These are phyloP conservation scores for Ophiobolus disseminans DNA, from an alignment of 2,329 filamentous ascomycete species.

Conservation along the genomic window DNA sequence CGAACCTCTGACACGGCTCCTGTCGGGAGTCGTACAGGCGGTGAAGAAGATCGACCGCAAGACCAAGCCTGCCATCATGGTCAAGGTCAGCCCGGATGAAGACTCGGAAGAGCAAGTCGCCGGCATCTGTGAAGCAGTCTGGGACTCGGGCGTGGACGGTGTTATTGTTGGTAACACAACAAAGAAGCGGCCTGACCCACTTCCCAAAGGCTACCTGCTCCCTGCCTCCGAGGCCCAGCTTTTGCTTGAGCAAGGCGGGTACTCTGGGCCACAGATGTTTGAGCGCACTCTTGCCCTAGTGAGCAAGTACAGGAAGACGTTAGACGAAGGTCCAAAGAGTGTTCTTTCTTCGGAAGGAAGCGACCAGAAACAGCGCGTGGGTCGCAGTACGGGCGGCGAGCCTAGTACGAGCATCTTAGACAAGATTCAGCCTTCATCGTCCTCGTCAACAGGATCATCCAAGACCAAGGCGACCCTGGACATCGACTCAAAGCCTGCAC, in stretches of 20 bases:
- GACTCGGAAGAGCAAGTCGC: conserved; percentile 83
- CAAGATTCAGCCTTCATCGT: conserved; percentile 19
- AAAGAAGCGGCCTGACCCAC: conserved; percentile 74
- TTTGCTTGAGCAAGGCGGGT: conserved; percentile 81
- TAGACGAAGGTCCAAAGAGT: conserved; percentile 54
- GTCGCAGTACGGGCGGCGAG: conserved; percentile 19
- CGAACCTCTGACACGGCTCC: conserved; percentile 79
- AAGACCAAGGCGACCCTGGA: conserved; percentile 27
- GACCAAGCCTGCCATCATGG: conserved; percentile 84
- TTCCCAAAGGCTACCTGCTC: conserved; percentile 72
- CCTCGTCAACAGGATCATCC: conserved; percentile 2
- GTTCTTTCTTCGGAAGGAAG: conserved; percentile 11
- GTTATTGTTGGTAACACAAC: conserved; percentile 98
- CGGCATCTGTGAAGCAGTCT: conserved; percentile 74
- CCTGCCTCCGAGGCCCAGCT: conserved; percentile 70
- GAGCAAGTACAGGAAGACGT: conserved; percentile 70
- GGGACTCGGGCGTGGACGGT: conserved; percentile 81
- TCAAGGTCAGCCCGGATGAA: conserved; percentile 97
- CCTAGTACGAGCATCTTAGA: conserved; percentile 20
- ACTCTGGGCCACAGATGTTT: conserved; percentile 90
- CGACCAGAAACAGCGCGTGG: conserved; percentile 11
- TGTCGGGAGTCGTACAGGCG: conserved; percentile 82
- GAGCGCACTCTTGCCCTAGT: conserved; percentile 80
- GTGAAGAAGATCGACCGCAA: conserved; percentile 73
- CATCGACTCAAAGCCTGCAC: conserved; percentile 23